Percentiles rank a stretch among this genome's conserved stretches.
Conservation (phyloP, 176 grass and related monocot species). For the Triticum dicoccoides region DNA sequence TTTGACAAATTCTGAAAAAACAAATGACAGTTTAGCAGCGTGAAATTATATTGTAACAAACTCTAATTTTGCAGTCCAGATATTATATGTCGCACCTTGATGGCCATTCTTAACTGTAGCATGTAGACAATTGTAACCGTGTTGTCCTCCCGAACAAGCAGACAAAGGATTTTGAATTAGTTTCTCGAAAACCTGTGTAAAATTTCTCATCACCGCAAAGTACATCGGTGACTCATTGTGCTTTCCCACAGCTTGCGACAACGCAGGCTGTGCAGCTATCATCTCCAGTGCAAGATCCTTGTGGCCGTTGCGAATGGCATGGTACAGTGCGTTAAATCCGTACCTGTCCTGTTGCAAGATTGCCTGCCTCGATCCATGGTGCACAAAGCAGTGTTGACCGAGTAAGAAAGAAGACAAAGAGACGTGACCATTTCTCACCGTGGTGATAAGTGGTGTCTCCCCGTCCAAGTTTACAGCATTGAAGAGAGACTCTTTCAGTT, state of each 20-base stretch:
- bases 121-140: background rate
- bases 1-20: too few relatives aligned
- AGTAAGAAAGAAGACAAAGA: background rate
- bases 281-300: background rate
- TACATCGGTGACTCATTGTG: slow-evolving; percentile 5
- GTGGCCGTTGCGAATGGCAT: background rate
- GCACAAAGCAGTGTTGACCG: too few relatives aligned
- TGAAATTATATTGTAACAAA: too few relatives aligned
- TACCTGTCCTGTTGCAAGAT: background rate
- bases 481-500: background rate
- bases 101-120: background rate
- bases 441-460: background rate
- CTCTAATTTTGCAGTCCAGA: too few relatives aligned
- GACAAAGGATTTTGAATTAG: too few relatives aligned
- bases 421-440: background rate
- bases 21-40: too few relatives aligned
- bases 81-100: background rate
- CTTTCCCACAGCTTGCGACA: background rate
- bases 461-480: background rate
- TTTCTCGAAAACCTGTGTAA: background rate
- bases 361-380: too few relatives aligned
- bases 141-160: background rate
- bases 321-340: slow-evolving; percentile 11
- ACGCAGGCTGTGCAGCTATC: background rate
- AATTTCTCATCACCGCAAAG: background rate